phyloP scores from a whole-genome alignment of 805 yeast genomes.

The Yamadazyma paraphyllophila region DNA sequence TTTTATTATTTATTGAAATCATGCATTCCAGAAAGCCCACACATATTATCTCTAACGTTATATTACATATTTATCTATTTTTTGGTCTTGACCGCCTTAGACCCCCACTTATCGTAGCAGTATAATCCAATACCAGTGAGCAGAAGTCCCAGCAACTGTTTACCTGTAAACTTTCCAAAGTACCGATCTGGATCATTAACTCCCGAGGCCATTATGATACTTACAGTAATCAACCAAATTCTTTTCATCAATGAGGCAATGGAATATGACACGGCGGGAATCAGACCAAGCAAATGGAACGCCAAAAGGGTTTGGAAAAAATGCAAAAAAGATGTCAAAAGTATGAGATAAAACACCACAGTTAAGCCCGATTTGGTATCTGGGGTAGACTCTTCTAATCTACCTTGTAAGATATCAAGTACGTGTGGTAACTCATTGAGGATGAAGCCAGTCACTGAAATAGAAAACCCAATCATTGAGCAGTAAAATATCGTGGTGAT shows the following conservation, averaged over 20 bases:
- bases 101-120: constrained; percentile 65
- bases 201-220: constrained; percentile 58
- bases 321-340: constrained; percentile 72
- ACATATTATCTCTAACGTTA: neutral
- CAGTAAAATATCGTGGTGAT: constrained; percentile 79
- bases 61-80: neutral
- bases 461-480: constrained; percentile 65
- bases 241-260: constrained; percentile 87
- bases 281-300: constrained; percentile 73
- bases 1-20: constrained; percentile 16
- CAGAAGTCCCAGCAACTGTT: constrained; percentile 49
- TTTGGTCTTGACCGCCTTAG: constrained; percentile 14
- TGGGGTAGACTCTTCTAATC: constrained; percentile 15
- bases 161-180: constrained; percentile 37
- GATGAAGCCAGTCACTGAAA: constrained; percentile 74
- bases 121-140: constrained; percentile 57
- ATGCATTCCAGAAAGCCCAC: constrained; percentile 7
- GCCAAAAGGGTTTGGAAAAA: constrained; percentile 79
- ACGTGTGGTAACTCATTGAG: constrained; percentile 53
- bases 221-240: constrained; percentile 76
- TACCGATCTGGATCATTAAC: constrained; percentile 25
- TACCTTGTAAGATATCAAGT: constrained; percentile 15
- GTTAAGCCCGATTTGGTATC: constrained; percentile 20
- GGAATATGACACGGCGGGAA: constrained; percentile 82
- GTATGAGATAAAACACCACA: constrained; percentile 49